Percentiles rank a stretch among this genome's conserved stretches.
These are phyloP conservation scores for Gonium pectorale DNA, from an alignment of 139 green algal genomes.

Conservation along the genomic window DNA sequence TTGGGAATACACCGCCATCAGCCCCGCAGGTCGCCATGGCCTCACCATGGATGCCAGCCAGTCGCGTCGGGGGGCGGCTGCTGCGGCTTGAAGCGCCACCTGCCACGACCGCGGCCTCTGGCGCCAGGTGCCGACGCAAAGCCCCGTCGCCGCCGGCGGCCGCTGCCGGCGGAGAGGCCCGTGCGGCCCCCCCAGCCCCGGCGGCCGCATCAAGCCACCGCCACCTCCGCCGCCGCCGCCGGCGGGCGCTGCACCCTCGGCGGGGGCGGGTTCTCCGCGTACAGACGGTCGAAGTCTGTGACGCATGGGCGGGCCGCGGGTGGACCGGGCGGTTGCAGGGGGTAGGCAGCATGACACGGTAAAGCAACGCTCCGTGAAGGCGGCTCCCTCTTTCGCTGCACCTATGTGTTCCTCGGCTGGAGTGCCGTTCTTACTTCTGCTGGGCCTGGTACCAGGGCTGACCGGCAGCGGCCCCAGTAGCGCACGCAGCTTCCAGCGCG, in stretches of 20 bases:
- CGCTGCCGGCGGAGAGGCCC: too few species aligned
- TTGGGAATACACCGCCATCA: too few species aligned
- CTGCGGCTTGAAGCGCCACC: too few species aligned
- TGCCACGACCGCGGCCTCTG: too few species aligned
- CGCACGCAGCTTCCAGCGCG: neutral
- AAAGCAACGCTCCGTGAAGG: neutral
- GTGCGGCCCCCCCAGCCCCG: too few species aligned
- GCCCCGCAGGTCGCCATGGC: too few species aligned
- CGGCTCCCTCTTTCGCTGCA: neutral
- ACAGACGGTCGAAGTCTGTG: slow-evolving; percentile 28
- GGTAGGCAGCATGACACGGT: neutral
- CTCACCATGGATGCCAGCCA: too few species aligned
- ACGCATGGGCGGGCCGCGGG: too few species aligned
- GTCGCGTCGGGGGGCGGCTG: too few species aligned
- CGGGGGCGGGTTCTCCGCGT: slow-evolving; percentile 8
- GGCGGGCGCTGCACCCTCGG: neutral
- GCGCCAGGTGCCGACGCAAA: too few species aligned
- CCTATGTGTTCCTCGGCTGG: neutral
- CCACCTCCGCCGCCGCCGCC: neutral
- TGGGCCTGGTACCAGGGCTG: slow-evolving; percentile 50
- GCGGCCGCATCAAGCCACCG: too few species aligned
- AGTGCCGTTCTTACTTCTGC: slow-evolving; percentile 9
- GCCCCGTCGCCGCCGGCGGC: too few species aligned
- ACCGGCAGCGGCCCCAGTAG: neutral
- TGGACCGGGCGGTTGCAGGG: neutral